These are phyloP conservation scores for Acacia confusa DNA, from an alignment of 306 rosid species.

Conservation along the genomic window DNA sequence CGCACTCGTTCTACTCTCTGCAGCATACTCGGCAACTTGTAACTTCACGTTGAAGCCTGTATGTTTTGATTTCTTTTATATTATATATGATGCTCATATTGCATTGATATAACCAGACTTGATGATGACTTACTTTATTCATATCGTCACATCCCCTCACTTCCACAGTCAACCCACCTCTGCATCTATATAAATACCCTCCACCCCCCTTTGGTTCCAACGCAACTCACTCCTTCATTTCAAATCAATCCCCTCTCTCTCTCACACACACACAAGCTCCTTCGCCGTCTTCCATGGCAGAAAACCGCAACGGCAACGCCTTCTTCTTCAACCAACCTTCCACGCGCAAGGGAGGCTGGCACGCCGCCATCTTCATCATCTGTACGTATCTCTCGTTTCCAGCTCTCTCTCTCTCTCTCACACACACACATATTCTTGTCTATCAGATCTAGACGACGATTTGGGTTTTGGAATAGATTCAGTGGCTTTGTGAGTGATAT, in stretches of 20 bases:
- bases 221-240: neutral
- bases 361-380: constrained; percentile 57
- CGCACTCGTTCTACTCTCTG: too few species aligned
- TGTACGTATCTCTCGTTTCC: constrained; percentile 31
- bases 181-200: neutral
- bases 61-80: too few species aligned
- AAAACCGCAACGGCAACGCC: constrained; percentile 32
- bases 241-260: neutral
- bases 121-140: neutral
- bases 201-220: neutral
- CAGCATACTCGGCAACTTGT: too few species aligned
- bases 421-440: neutral
- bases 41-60: too few species aligned
- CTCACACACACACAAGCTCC: neutral
- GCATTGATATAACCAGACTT: too few species aligned
- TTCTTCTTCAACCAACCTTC: constrained; percentile 36
- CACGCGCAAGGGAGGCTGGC: constrained; percentile 44
- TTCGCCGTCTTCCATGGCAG: constrained; percentile 24
- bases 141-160: neutral
- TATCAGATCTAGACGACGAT: too few species aligned
- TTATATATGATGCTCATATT: too few species aligned
- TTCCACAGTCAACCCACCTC: neutral
- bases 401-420: neutral
- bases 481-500: neutral
- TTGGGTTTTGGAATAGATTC: neutral